Conservation (phyloP, 345 rosid genomes). For the Rhizophora apiculata region DNA sequence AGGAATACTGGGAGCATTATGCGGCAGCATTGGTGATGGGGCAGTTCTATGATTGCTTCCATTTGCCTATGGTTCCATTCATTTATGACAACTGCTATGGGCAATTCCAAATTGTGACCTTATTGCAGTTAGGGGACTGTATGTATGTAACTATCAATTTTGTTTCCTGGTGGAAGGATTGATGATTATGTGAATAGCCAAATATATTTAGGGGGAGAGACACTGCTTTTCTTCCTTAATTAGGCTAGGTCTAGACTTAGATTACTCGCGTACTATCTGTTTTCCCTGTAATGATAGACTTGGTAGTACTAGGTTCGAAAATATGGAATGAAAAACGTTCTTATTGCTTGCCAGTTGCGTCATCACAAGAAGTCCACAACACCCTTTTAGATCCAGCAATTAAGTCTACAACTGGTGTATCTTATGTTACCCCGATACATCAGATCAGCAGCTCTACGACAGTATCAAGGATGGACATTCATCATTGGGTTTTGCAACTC, state of each 20-base stretch:
- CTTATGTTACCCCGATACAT: too few species aligned
- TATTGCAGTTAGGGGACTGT: constrained; percentile 12
- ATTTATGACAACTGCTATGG: neutral
- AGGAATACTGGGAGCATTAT: neutral
- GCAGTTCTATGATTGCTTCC: neutral
- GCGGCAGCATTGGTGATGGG: constrained; percentile 4
- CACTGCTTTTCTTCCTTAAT: constrained; percentile 5
- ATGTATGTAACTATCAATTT: constrained; percentile 28
- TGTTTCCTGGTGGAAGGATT: constrained; percentile 26
- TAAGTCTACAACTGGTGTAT: too few species aligned
- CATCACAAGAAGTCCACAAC: neutral
- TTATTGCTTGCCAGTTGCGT: constrained; percentile 5
- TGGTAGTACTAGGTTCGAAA: constrained; percentile 13
- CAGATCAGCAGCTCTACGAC: too few species aligned
- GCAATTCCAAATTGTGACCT: neutral
- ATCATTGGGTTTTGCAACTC: too few species aligned
- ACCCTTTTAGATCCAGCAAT: too few species aligned
- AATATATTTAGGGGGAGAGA: constrained; percentile 11
- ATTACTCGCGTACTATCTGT: constrained; percentile 29
- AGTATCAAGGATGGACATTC: too few species aligned
- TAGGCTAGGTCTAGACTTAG: constrained; percentile 11
- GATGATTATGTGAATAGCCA: constrained; percentile 31
- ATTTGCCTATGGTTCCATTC: constrained; percentile 6
- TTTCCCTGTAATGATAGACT: constrained; percentile 22
- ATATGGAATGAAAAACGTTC: constrained; percentile 13